Evolutionary conservation across 2,329 filamentous ascomycete genomes (phyloP), one percentile per base, ranked within the genome.

Genomic region (Calonectria montana): DNA sequence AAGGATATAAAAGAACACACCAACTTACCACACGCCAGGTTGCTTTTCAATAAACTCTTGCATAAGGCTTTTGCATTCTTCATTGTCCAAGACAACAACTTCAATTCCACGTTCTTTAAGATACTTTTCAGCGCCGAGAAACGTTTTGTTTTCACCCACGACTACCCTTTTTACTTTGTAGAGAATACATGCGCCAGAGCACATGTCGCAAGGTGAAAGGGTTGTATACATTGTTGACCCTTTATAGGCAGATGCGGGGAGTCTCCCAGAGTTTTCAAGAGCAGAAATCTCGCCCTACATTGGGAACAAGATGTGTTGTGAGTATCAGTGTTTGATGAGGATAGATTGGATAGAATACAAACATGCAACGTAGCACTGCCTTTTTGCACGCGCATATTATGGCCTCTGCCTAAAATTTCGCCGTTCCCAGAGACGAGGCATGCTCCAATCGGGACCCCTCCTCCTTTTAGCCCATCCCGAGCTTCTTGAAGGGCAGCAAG

Each of bases 141-240:
- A 95, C 23, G 89, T 95, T 79, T 90, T 90, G 83, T 95, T 95
- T 85, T 96, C 94, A 59, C 92, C 94, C 76, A 96, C 90, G 35
- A 96, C 93, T 3, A 95, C 93, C 25, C 93, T 88, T 57, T 88
- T 87, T 70, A 96, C 89, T 78, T 93, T 93, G 86, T 95, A 96
- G 71, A 95, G 87, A 71, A 96, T 85, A 78, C 93, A 95, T 3
- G 93, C 93, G 10, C 94, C 93, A 4, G 93, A 94, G 82, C 92
- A 96, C 93, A 95, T 95, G 80, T 94, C 92, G 81, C 94, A 96
- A 0, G 93, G 94, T 3, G 92, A 94, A 8, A 96, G 86, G 0
- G 93, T 95, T 3, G 94, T 96, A 83, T 94, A 96, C 92, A 96
- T 95, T n/a, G 93, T 95, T 41, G 92, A 89, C 47, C 71, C 75